These are phyloP conservation scores for Pseudocercospora fijiensis DNA, from an alignment of 2,329 filamentous ascomycete species.

Conservation along the genomic window DNA sequence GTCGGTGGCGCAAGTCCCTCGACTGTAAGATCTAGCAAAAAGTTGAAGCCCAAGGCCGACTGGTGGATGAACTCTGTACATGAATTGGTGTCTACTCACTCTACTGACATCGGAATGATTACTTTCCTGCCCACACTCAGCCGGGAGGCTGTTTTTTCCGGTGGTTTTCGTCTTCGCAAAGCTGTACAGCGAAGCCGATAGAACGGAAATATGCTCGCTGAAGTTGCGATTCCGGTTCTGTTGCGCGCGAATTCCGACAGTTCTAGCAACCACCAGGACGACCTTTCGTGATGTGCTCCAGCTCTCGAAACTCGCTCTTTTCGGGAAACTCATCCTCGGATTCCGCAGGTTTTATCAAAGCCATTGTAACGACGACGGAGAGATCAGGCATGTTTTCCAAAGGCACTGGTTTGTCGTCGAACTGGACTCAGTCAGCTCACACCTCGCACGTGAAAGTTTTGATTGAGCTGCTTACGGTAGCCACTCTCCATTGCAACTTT, in stretches of 20 bases:
- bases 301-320: slow-evolving; percentile 37
- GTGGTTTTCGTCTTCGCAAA: not conserved
- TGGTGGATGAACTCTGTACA: not conserved
- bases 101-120: not conserved
- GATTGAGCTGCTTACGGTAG: slow-evolving; percentile 1
- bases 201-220: not conserved
- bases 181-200: not conserved
- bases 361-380: slow-evolving; percentile 42
- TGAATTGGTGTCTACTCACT: not conserved
- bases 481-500: slow-evolving; percentile 13
- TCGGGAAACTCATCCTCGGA: slow-evolving; percentile 40
- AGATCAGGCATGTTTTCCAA: slow-evolving; percentile 40
- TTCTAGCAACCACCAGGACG: slow-evolving; percentile 28
- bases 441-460: not conserved
- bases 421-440: slow-evolving; percentile 28
- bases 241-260: not conserved
- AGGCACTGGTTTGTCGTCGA: slow-evolving; percentile 40
- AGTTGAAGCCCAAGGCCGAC: not conserved
- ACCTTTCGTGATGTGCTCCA: slow-evolving; percentile 24
- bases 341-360: slow-evolving; percentile 41
- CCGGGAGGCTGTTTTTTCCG: not conserved
- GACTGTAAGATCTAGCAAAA: not conserved
- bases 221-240: slow-evolving; percentile 3
- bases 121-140: not conserved
- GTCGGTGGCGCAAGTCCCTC: not conserved